Percentiles rank a stretch among this genome's conserved stretches.
Conservation (phyloP, 306 rosid genomes). For the Cyamopsis tetragonoloba region DNA sequence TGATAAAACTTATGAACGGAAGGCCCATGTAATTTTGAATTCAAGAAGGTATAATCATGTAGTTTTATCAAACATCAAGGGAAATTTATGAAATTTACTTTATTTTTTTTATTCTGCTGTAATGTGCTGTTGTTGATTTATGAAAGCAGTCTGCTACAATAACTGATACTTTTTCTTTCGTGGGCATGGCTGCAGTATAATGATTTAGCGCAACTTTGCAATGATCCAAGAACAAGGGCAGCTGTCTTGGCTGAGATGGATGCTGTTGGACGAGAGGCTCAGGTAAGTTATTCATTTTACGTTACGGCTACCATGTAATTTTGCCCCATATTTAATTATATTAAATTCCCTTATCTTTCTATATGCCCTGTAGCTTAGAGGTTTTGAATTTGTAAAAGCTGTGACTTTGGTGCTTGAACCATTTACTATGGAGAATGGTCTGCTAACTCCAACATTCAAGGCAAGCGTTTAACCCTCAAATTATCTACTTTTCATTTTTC, state of each 20-base stretch:
- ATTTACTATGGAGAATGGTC: slow-evolving; percentile 79
- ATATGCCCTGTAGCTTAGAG: slow-evolving; percentile 71
- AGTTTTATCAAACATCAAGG: slow-evolving; percentile 8
- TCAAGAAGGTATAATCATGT: not conserved
- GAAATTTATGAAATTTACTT: slow-evolving; percentile 8
- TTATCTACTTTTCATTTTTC: not conserved
- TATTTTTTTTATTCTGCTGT: slow-evolving; percentile 8
- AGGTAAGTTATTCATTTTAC: slow-evolving; percentile 46
- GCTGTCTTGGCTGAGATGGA: slow-evolving; percentile 92
- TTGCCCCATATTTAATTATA: not conserved
- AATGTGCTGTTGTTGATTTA: not conserved
- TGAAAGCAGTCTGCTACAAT: not conserved
- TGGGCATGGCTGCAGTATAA: slow-evolving; percentile 48
- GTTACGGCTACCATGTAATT: not conserved
- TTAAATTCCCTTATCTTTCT: slow-evolving; percentile 3
- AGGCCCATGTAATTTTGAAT: not conserved
- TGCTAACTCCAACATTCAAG: slow-evolving; percentile 94
- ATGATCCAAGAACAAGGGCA: slow-evolving; percentile 73
- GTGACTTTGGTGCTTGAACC: slow-evolving; percentile 72
- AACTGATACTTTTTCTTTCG: slow-evolving; percentile 16
- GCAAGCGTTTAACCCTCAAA: slow-evolving; percentile 40
- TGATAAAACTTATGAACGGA: not conserved
- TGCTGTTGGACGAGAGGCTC: slow-evolving; percentile 78
- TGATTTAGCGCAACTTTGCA: slow-evolving; percentile 66
- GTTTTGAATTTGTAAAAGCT: slow-evolving; percentile 88